Evolutionary conservation across 2,329 filamentous ascomycete genomes (phyloP), one percentile per base, ranked within the genome.

Genomic region (Rhexocercosporidium sp.): DNA sequence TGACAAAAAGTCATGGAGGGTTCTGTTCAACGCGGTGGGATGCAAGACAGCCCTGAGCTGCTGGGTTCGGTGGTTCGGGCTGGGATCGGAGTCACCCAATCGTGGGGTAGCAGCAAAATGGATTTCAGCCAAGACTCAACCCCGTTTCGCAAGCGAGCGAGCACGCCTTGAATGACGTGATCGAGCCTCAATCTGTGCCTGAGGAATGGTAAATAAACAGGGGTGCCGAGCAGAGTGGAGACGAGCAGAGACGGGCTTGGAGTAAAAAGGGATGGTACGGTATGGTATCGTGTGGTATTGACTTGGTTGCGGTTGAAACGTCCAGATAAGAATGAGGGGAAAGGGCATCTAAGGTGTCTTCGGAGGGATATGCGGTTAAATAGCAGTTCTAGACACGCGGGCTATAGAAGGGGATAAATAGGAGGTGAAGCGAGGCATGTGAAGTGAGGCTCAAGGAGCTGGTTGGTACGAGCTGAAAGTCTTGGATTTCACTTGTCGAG

Each of bases 91-190:
- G 62, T 51, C 44, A 37, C 56, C n/a, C 34, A 59, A 65, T 64
- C 62, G 62, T 64, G 62, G 62, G 62, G 62, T 64, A 64, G 37
- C 11, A 6, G 44, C 9, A 20, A 20, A 11, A 20, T 11, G 44
- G 20, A 34, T 34, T 34, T 57, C 53, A 47, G 62, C 25, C 27
- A 59, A 54, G 46, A 65, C 20, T 11, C 31, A 9, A 31, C n/a
- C 39, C 39, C 57, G 22, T 41, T 44, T 44, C 14, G 57, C 39
- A 29, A n/a, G 14, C 9, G 25, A 46, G 18, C 16, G n/a, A 59
- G 31, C 46, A 54, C 47, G 60, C 60, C 44, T 49, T 51, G 31
- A 51, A 59, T 65, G 62, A 59, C 62, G 62, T 65, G 53, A 47
- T 65, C 31, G 39, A 59, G 62, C 62, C 53, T 65, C 41, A 65